Percentiles rank a stretch among this genome's conserved stretches.
phyloP scores from a whole-genome alignment of 169 alveolate species.

The Plasmodium malariae region DNA sequence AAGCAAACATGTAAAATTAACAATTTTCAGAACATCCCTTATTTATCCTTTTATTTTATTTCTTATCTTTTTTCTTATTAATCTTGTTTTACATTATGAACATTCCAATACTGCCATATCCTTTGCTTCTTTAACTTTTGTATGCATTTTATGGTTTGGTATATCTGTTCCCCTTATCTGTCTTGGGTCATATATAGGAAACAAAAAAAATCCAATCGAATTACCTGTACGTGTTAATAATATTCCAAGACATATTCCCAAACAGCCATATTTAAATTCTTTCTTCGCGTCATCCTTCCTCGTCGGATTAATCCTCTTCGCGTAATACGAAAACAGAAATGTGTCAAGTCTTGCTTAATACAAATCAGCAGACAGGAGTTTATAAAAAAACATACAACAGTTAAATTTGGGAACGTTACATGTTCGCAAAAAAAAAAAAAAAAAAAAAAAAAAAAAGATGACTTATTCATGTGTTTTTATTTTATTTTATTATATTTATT shows the following conservation, averaged over 20 bases:
- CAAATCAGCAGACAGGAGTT: too few relatives aligned
- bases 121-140: conserved; percentile 43
- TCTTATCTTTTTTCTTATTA: conserved; percentile 22
- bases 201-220: conserved; percentile 81
- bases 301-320: conserved; percentile 88
- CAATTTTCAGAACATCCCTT: conserved; percentile 18
- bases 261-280: conserved; percentile 87
- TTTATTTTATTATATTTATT: background rate
- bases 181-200: conserved; percentile 85
- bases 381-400: background rate
- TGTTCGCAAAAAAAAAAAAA: background rate
- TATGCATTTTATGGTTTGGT: conserved; percentile 83
- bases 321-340: conserved; percentile 46
- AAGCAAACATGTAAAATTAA: conserved; percentile 57
- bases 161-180: conserved; percentile 89
- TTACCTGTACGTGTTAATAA: conserved; percentile 91
- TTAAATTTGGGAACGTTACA: too few relatives aligned
- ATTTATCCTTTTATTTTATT: conserved; percentile 43
- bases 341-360: too few relatives aligned
- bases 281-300: conserved; percentile 80
- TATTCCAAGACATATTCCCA: conserved; percentile 90
- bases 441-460: background rate
- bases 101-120: conserved; percentile 58
- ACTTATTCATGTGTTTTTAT: background rate
- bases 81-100: conserved; percentile 55